Percentiles rank a stretch among this genome's conserved stretches.
phyloP scores from a whole-genome alignment of 345 rosid genomes.

The Ceriops zippeliana region DNA sequence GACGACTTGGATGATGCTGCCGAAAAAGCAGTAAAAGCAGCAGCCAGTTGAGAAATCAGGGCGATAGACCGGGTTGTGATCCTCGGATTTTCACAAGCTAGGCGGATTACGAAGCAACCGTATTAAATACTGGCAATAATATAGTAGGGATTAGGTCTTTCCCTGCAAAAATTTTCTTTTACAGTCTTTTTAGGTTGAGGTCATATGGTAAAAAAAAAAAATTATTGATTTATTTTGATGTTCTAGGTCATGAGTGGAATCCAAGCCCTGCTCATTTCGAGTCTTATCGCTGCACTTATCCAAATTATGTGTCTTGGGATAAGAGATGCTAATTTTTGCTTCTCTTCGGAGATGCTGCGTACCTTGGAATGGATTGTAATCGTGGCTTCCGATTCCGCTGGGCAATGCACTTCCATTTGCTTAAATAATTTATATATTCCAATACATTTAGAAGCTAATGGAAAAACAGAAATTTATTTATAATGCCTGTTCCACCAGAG shows the following conservation, averaged over 20 bases:
- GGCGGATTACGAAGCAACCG: background rate
- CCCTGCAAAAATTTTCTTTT: background rate
- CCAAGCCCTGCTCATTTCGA: background rate
- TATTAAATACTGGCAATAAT: constrained; percentile 10
- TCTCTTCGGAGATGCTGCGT: constrained; percentile 39
- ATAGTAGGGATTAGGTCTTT: constrained; percentile 1
- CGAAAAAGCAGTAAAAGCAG: constrained; percentile 78
- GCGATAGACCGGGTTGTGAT: too few species aligned
- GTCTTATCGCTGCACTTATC: background rate
- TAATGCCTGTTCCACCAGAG: too few species aligned
- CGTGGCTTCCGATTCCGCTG: constrained; percentile 65
- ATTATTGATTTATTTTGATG: background rate
- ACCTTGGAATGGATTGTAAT: constrained; percentile 60
- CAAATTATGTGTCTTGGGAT: background rate
- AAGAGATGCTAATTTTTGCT: too few species aligned
- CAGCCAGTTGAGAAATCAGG: constrained; percentile 12
- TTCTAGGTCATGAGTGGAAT: background rate
- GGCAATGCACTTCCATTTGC: constrained; percentile 39
- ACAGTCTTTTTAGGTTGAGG: background rate
- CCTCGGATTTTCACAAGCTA: background rate
- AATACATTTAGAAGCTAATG: too few species aligned
- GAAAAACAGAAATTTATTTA: too few species aligned
- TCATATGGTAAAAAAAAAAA: background rate
- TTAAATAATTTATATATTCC: too few species aligned
- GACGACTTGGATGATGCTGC: constrained; percentile 99